Conservation (phyloP, 1,284 basidiomycete genomes). For the Microbotryomycetes sp. region DNA sequence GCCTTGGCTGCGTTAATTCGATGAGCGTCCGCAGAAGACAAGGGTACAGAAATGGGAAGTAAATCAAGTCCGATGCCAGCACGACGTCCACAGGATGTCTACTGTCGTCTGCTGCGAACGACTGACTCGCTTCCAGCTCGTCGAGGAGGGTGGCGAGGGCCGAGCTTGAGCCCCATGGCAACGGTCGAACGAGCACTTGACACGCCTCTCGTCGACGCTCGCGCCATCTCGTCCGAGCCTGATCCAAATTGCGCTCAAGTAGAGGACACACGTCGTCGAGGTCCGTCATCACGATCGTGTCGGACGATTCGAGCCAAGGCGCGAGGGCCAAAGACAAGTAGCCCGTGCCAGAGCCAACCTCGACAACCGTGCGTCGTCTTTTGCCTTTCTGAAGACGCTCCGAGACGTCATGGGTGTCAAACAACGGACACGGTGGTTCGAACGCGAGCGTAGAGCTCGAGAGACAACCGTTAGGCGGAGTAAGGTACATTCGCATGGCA, state of each 20-base stretch:
- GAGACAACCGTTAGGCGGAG: slow-evolving; percentile 34
- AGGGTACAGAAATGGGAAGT: slow-evolving; percentile 63
- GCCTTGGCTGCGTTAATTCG: slow-evolving; percentile 52
- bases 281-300: slow-evolving; percentile 58
- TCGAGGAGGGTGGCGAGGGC: slow-evolving; percentile 40
- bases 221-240: slow-evolving; percentile 1
- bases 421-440: slow-evolving; percentile 53
- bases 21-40: slow-evolving; percentile 62
- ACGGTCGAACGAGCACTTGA: slow-evolving; percentile 45
- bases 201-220: neutral
- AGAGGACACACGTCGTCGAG: slow-evolving; percentile 60
- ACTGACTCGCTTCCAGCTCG: neutral
- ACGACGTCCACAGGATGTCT: slow-evolving; percentile 6
- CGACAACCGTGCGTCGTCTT: slow-evolving; percentile 45
- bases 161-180: slow-evolving; percentile 57
- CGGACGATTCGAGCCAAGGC: slow-evolving; percentile 23
- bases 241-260: slow-evolving; percentile 50
- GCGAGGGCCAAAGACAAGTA: slow-evolving; percentile 52
- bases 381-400: neutral
- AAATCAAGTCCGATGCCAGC: slow-evolving; percentile 47
- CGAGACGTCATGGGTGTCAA: slow-evolving; percentile 20
- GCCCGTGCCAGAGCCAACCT: slow-evolving; percentile 66
- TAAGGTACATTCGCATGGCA: slow-evolving; percentile 52
- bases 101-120: neutral
- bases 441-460: slow-evolving; percentile 44